These are phyloP conservation scores for Taiozyma sp. DNA, from an alignment of 1,139 yeast species.

Conservation along the genomic window DNA sequence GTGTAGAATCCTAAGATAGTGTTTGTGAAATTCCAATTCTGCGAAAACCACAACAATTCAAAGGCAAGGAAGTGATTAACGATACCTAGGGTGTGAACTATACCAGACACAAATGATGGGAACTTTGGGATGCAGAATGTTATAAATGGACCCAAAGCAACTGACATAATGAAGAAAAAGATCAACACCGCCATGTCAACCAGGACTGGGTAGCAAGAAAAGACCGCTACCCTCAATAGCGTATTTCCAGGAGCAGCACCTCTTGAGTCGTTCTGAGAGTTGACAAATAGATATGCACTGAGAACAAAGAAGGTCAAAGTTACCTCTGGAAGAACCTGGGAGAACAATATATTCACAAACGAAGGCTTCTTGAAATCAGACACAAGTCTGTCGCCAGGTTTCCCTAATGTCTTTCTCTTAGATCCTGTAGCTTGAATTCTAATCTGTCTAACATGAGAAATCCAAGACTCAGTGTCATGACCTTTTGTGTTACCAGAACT, in stretches of 20 bases:
- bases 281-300: constrained; percentile 60
- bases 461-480: constrained; percentile 55
- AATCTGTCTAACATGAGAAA: constrained; percentile 61
- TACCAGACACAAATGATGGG: constrained; percentile 40
- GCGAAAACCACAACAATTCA: constrained; percentile 47
- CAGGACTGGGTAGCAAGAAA: constrained; percentile 44
- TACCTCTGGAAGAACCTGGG: constrained; percentile 54
- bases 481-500: constrained; percentile 70
- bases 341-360: constrained; percentile 54
- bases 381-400: constrained; percentile 59
- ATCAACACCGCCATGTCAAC: constrained; percentile 39
- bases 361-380: constrained; percentile 72
- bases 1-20: constrained; percentile 46
- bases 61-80: constrained; percentile 41
- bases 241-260: constrained; percentile 45
- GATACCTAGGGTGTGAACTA: constrained; percentile 41
- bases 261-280: constrained; percentile 66
- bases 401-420: constrained; percentile 60
- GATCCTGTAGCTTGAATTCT: constrained; percentile 72
- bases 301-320: constrained; percentile 56
- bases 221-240: constrained; percentile 39
- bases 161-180: constrained; percentile 37
- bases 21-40: constrained; percentile 47
- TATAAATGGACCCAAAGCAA: constrained; percentile 42
- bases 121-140: constrained; percentile 33